Base-by-base conservation (phyloP, 768 basidiomycete species). In the Lactarius sanguifluus region DNA sequence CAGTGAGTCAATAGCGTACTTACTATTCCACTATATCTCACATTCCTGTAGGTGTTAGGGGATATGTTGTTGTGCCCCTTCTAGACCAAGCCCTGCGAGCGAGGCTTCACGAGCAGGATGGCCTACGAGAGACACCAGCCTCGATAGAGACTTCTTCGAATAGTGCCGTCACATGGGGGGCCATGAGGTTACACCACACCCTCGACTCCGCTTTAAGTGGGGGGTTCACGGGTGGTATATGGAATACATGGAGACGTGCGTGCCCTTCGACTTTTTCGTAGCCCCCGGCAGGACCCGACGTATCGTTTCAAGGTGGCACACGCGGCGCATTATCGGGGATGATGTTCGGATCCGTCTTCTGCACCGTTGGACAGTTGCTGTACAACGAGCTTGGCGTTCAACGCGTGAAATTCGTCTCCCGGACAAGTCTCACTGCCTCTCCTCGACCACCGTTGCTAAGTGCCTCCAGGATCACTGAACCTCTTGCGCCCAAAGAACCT, bases 191-290 rank as follows among this genome's bases (percentile, higher is more conserved):
- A 67, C 79, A 85, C 36, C 81, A 84, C 61, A 75, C 92, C 5
- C 77, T 90, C 4, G 93, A 94, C 74, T 88, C 86, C 18, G 83
- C 82, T n/a, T 30, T 90, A 20, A 90, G 91, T 67, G 93, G 93
- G 20, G 85, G 83, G 5, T 69, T 87, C 6, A 80, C 89, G 0
- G 93, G 90, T 54, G 86, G 86, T 2, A 67, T 86, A 12, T 74
- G 85, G 50, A 81, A 82, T 81, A 59, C 82, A 76, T 76, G 85
- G 82, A 85, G 80, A 75, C 81, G 92, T 92, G 71, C 66, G 87
- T 79, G 1, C 5, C 52, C 38, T 50, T 40, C 52, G 41, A n/a
- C 41, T 65, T 34, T 55, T 52, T 52, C 12, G 12, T 52, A 25
- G 20, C 41, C 41, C 41, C 28, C n/a, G 20, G 40, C 57, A 25